Base-by-base conservation (phyloP, 306 rosid genomes). In the Gleditsia sinensis region DNA sequence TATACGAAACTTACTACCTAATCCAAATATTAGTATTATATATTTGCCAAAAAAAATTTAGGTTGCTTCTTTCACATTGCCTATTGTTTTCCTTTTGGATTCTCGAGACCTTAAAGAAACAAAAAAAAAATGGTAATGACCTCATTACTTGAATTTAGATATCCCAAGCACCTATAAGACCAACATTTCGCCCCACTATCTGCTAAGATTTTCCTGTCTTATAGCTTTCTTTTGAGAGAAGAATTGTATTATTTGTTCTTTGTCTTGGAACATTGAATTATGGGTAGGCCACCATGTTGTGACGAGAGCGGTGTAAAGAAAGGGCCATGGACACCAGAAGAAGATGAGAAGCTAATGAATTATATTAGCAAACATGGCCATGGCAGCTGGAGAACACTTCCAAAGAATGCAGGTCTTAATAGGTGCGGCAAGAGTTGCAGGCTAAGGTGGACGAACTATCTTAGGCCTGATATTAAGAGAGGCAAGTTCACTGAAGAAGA, bases 241-340 rank as follows among this genome's bases (percentile, higher is more conserved):
- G 14, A 33, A 39, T 62, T 24, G 36, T 59, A 0, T 6, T 16
- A 13, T 6, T 3, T 9, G 39, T n/a, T 46, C 17, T 46, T 42
- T 77, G 39, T 32, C 16, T 13, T 39, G 14, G 24, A 48, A 17
- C n/a, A 46, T 42, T 20, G 36, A 37, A 78, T 16, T 40, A 90
- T 90, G 96, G 92, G 87, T 1, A 79, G 96, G 45, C 72, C 86
- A 24, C 96, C 89, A 27, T 82, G 89, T 51, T 78, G 88, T 71
- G 85, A 80, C 45, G 89, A 86, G 54, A 62, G 1, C 21, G 75
- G 72, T 62, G 82, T 91, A 28, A 94, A 94, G 89, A 94, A 87
- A 85, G 98, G 98, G 78, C 98, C 96, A 68, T 94, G 97, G 98
- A 94, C 91, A 42, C 81, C 86, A 3, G 98, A 94, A 54, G 92